Evolutionary conservation across 768 basidiomycete genomes (phyloP).

Genomic region (Sarcomyxa edulis): DNA sequence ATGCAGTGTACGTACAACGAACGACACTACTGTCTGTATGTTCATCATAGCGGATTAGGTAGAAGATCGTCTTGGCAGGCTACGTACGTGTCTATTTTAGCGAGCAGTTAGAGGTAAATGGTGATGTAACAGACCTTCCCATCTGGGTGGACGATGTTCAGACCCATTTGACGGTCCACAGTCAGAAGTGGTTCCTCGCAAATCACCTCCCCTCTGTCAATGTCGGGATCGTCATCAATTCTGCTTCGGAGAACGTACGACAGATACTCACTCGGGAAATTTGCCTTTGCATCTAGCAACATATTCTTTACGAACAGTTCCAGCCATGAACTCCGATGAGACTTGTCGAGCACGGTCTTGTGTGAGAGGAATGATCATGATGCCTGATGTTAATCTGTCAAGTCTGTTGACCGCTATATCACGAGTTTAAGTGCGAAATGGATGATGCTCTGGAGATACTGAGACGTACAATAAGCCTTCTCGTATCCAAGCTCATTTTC

Average conservation of each 20-base stretch:
- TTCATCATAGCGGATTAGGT: constrained; percentile 72
- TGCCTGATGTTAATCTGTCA: constrained; percentile 89
- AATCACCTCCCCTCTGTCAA: constrained; percentile 62
- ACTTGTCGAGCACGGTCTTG: constrained; percentile 62
- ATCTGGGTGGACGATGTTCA: constrained; percentile 93
- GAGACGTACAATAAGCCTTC: constrained; percentile 74
- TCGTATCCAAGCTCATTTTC: constrained; percentile 77
- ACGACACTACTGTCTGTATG: constrained; percentile 82
- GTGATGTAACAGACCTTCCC: constrained; percentile 64
- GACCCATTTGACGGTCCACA: constrained; percentile 92
- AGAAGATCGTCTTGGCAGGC: constrained; percentile 89
- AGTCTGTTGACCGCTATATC: constrained; percentile 84
- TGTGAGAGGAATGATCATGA: constrained; percentile 89
- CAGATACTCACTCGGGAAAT: constrained; percentile 73
- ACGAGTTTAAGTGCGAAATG: constrained; percentile 1
- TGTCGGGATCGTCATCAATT: not conserved
- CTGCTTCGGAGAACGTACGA: not conserved
- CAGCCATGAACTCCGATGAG: constrained; percentile 76
- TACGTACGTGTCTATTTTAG: no score
- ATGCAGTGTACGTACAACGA: constrained; percentile 49
- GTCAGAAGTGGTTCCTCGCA: constrained; percentile 88
- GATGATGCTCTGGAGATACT: not conserved
- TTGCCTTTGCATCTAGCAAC: constrained; percentile 81
- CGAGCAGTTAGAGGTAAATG: constrained; percentile 4
- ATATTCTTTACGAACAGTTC: constrained; percentile 87